Conservation (phyloP, 2,329 filamentous ascomycete genomes). For the Hyphodiscus sp. region DNA sequence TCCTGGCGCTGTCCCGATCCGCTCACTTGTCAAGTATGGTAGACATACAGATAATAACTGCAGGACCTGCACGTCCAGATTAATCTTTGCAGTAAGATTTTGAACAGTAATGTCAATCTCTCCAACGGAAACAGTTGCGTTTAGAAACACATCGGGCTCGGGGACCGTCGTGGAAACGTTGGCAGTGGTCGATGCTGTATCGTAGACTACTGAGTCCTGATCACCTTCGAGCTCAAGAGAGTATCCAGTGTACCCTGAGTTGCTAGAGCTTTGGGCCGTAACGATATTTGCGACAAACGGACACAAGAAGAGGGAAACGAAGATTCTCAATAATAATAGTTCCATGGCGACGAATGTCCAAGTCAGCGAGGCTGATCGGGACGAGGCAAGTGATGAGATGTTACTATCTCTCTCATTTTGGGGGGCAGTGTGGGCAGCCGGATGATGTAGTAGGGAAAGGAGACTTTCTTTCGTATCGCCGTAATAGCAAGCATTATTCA, state of each 20-base stretch:
- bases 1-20: too few species aligned
- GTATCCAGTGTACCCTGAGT: slow-evolving; percentile 48
- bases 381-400: too few species aligned
- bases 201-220: slow-evolving; percentile 44
- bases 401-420: too few species aligned
- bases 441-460: too few species aligned
- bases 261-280: slow-evolving; percentile 2
- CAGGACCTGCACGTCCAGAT: slow-evolving; percentile 52
- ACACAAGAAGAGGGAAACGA: neutral
- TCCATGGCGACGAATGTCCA: neutral
- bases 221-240: slow-evolving; percentile 45
- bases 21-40: neutral
- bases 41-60: slow-evolving; percentile 33
- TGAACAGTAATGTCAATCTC: slow-evolving; percentile 53
- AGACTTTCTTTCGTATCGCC: too few species aligned
- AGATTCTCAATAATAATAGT: neutral
- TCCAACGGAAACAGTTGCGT: slow-evolving; percentile 50
- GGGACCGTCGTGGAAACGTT: slow-evolving; percentile 37
- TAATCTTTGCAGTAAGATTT: slow-evolving; percentile 55
- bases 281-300: slow-evolving; percentile 8
- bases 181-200: slow-evolving; percentile 43
- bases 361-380: too few species aligned
- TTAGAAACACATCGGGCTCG: slow-evolving; percentile 53
- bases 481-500: too few species aligned
- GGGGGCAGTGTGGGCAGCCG: too few species aligned